Evolutionary conservation across 371 early-diverging fungal species (phyloP).

Genomic region (Circinella umbellata): DNA sequence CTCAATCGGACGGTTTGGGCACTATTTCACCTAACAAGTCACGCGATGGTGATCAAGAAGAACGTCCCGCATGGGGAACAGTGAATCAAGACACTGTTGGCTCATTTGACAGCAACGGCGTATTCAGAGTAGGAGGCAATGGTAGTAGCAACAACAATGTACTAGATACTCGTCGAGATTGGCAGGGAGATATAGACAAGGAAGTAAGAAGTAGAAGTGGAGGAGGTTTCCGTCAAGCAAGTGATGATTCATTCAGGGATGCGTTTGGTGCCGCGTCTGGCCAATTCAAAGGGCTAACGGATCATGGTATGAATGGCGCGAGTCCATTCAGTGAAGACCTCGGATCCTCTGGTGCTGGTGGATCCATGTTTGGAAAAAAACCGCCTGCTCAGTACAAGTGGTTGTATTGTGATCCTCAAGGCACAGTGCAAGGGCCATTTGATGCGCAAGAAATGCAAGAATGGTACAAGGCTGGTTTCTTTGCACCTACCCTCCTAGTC

Average conservation of each 20-base stretch:
- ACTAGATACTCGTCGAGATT: conserved; percentile 18
- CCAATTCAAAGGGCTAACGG: conserved; percentile 5
- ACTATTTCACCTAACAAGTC: conserved; percentile 19
- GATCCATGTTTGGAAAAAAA: conserved; percentile 5
- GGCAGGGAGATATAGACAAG: conserved; percentile 18
- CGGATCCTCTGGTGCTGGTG: background rate
- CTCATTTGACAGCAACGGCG: conserved; percentile 69
- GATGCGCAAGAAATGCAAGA: conserved; percentile 84
- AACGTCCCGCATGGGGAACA: conserved; percentile 32
- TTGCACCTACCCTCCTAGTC: conserved; percentile 71
- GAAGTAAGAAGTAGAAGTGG: background rate
- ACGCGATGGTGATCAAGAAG: conserved; percentile 24
- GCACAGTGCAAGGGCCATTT: conserved; percentile 83
- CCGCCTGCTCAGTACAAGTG: conserved; percentile 40
- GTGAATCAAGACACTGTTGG: conserved; percentile 40
- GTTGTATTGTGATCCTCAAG: conserved; percentile 84
- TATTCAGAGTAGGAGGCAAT: conserved; percentile 61
- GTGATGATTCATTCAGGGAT: conserved; percentile 20
- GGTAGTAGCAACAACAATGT: conserved; percentile 30
- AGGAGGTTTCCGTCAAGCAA: conserved; percentile 20
- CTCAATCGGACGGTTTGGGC: conserved; percentile 23
- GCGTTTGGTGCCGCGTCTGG: background rate
- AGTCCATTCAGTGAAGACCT: background rate
- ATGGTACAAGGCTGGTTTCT: conserved; percentile 86
- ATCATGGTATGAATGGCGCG: conserved; percentile 1